Percentiles rank a stretch among this genome's conserved stretches.
Evolutionary conservation across 805 yeast genomes (phyloP).

Genomic region (Kodamaea jinghongensis): DNA sequence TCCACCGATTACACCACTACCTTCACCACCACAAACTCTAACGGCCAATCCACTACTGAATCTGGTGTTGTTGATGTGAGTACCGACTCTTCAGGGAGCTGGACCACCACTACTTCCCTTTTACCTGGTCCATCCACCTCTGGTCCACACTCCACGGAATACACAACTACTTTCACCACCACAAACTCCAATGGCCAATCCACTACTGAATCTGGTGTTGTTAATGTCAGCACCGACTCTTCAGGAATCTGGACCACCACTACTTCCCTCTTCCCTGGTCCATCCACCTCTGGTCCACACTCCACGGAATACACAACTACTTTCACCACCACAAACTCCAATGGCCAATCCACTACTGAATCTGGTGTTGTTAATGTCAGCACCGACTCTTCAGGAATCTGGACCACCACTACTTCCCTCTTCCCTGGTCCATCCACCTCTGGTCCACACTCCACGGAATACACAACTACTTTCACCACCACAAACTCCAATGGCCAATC

Average conservation of each 20-base stretch:
- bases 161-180: conserved; percentile 17
- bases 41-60: conserved; percentile 16
- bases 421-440: conserved; percentile 6
- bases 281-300: not conserved
- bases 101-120: conserved; percentile 14
- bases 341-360: conserved; percentile 16
- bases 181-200: conserved; percentile 13
- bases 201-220: conserved; percentile 18
- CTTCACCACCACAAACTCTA: conserved; percentile 13
- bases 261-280: conserved; percentile 10
- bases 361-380: conserved; percentile 18
- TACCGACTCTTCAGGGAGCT: conserved; percentile 15
- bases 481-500: conserved; percentile 14
- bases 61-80: conserved; percentile 18
- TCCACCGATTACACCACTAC: conserved; percentile 18
- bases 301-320: conserved; percentile 11
- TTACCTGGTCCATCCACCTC: not conserved
- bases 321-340: conserved; percentile 14
- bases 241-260: conserved; percentile 15
- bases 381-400: conserved; percentile 15
- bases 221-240: conserved; percentile 17
- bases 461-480: conserved; percentile 12
- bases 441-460: conserved; percentile 10
- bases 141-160: conserved; percentile 7
- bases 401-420: conserved; percentile 14